Conservation (phyloP, 2,329 filamentous ascomycete genomes). For the Phialophora verrucosa region DNA sequence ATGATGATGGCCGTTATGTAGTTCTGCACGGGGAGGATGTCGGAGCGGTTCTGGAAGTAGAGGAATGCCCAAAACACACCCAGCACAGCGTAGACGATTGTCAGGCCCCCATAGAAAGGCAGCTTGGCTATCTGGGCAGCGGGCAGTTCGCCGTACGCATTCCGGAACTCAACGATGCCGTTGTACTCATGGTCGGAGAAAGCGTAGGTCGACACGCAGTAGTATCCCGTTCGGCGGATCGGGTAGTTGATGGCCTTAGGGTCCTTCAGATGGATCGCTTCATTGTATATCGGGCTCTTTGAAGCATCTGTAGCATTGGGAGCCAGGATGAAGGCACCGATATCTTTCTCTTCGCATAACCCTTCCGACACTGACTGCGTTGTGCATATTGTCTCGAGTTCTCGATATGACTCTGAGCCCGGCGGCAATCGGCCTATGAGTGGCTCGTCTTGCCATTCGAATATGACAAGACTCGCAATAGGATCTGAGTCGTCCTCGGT, state of each 20-base stretch:
- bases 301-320: slow-evolving; percentile 75
- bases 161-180: slow-evolving; percentile 87
- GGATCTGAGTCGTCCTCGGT: slow-evolving; percentile 69
- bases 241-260: slow-evolving; percentile 75
- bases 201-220: slow-evolving; percentile 82
- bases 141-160: slow-evolving; percentile 93
- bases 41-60: slow-evolving; percentile 90
- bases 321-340: slow-evolving; percentile 83
- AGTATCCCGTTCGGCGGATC: slow-evolving; percentile 91
- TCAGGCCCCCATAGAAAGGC: slow-evolving; percentile 93
- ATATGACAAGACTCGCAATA: slow-evolving; percentile 82
- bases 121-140: slow-evolving; percentile 96
- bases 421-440: slow-evolving; percentile 73
- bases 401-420: slow-evolving; percentile 61
- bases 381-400: slow-evolving; percentile 77
- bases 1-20: slow-evolving; percentile 97
- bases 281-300: slow-evolving; percentile 73
- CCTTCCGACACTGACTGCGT: slow-evolving; percentile 69
- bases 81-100: slow-evolving; percentile 89
- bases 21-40: slow-evolving; percentile 97
- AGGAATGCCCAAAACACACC: slow-evolving; percentile 90
- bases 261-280: slow-evolving; percentile 81
- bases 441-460: slow-evolving; percentile 87
- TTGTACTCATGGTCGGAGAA: slow-evolving; percentile 73
- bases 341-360: slow-evolving; percentile 75